These are phyloP conservation scores for Diaporthe nobilis DNA, from an alignment of 2,329 filamentous ascomycete species.

Conservation along the genomic window DNA sequence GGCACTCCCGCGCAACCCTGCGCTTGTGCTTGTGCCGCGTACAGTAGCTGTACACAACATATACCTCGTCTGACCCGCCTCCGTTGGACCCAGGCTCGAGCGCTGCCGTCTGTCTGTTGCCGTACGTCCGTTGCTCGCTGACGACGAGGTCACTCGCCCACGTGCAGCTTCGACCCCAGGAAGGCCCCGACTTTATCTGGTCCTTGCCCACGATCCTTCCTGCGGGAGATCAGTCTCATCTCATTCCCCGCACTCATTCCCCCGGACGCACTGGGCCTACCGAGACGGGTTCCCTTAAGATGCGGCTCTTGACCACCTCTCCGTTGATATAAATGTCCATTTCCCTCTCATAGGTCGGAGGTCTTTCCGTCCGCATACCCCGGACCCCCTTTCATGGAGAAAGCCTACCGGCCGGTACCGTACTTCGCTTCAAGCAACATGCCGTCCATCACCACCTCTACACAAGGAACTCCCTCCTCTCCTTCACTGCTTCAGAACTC, in stretches of 20 bases:
- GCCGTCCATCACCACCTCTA: constrained; percentile 48
- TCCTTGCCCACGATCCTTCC: constrained; percentile 41
- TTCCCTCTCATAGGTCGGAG: constrained; percentile 40
- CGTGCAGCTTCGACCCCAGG: constrained; percentile 42
- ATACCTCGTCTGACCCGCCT: constrained; percentile 45
- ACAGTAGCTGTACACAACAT: constrained; percentile 51
- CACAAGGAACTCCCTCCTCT: constrained; percentile 49
- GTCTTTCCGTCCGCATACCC: constrained; percentile 41
- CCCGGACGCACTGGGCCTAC: constrained; percentile 39
- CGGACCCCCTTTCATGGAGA: constrained; percentile 41
- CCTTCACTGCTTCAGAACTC: constrained; percentile 51
- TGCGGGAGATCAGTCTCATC: constrained; percentile 43
- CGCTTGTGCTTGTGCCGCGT: constrained; percentile 47
- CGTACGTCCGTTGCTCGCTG: constrained; percentile 35
- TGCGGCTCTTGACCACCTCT: constrained; percentile 47
- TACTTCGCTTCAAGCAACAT: constrained; percentile 48
- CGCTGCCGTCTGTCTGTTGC: constrained; percentile 36
- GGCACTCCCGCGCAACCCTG: constrained; percentile 48
- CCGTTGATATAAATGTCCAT: constrained; percentile 41
- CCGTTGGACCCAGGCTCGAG: constrained; percentile 37
- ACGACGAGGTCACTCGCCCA: constrained; percentile 41
- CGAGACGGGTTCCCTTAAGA: constrained; percentile 45
- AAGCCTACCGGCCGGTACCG: constrained; percentile 38
- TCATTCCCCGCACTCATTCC: constrained; percentile 47
- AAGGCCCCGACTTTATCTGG: constrained; percentile 41